Percentiles rank a stretch among this genome's conserved stretches.
These are phyloP conservation scores for Sugiyamaella mastotermitis DNA, from an alignment of 805 yeast genomes.

Conservation along the genomic window DNA sequence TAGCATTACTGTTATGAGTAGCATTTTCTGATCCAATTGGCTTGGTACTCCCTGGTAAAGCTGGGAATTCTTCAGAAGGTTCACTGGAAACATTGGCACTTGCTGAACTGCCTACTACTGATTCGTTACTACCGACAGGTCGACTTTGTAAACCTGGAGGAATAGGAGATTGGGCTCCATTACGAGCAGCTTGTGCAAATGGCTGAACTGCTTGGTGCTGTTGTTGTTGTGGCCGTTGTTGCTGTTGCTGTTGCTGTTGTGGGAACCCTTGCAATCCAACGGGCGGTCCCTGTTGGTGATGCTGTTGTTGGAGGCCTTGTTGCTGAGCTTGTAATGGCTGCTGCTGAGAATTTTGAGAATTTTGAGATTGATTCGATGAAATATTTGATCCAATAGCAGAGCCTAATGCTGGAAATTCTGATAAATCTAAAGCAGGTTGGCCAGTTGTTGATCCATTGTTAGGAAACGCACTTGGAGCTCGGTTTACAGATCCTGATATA, in stretches of 20 bases:
- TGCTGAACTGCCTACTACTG: not conserved
- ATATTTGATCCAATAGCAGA: conserved; percentile 12
- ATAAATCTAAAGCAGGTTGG: conserved; percentile 15
- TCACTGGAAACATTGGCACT: not conserved
- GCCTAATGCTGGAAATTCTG: conserved; percentile 25
- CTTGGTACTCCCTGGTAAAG: conserved; percentile 18
- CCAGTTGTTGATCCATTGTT: not conserved
- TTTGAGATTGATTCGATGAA: not conserved
- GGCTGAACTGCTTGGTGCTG: too few relatives aligned
- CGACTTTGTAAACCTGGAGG: conserved; percentile 13
- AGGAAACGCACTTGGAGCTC: not conserved
- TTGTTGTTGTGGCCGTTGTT: too few relatives aligned
- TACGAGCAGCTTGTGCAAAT: conserved; percentile 8
- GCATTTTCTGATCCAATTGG: too few relatives aligned
- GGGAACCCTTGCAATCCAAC: too few relatives aligned
- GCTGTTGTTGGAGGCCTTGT: too few relatives aligned
- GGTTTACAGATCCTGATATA: not conserved
- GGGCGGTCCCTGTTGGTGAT: too few relatives aligned
- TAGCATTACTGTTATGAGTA: too few relatives aligned
- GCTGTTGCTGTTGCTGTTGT: conserved; percentile 4
- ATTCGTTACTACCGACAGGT: conserved; percentile 1
- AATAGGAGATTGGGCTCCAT: conserved; percentile 7
- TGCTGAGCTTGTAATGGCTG: conserved; percentile 1
- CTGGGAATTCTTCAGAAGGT: conserved; percentile 18
- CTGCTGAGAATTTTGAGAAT: not conserved